These are phyloP conservation scores for Trichosporon ovoides DNA, from an alignment of 1,284 basidiomycete genomes.

Conservation along the genomic window DNA sequence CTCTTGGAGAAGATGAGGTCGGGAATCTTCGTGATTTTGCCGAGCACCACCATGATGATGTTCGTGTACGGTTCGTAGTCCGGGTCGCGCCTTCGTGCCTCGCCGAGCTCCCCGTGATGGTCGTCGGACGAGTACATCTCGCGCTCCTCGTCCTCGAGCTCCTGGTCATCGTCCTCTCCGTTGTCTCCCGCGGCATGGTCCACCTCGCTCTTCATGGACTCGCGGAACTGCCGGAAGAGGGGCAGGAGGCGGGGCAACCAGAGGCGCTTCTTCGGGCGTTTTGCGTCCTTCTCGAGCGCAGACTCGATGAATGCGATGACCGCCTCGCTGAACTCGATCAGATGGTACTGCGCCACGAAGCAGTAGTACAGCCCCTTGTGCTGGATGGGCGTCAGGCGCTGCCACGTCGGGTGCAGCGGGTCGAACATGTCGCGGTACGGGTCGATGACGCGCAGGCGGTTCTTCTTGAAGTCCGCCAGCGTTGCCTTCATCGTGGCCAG, in stretches of 20 bases:
- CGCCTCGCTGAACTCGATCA: slow-evolving; percentile 56
- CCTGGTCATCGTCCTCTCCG: slow-evolving; percentile 5
- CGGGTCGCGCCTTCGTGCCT: slow-evolving; percentile 42
- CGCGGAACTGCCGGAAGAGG: slow-evolving; percentile 26
- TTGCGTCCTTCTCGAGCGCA: slow-evolving; percentile 58
- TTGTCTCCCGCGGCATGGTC: slow-evolving; percentile 4
- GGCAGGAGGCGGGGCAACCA: slow-evolving; percentile 62
- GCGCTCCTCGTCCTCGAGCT: slow-evolving; percentile 5
- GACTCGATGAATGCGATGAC: slow-evolving; percentile 54
- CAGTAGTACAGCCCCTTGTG: slow-evolving; percentile 54
- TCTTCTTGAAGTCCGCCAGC: slow-evolving; percentile 52
- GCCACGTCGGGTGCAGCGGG: slow-evolving; percentile 31
- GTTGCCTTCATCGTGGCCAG: slow-evolving; percentile 8
- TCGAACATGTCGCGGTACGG: slow-evolving; percentile 65
- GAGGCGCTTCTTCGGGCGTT: slow-evolving; percentile 53
- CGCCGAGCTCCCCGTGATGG: slow-evolving; percentile 26
- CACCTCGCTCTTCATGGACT: slow-evolving; percentile 2
- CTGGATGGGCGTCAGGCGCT: slow-evolving; percentile 19
- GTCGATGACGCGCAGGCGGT: slow-evolving; percentile 58
- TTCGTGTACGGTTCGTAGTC: slow-evolving; percentile 45
- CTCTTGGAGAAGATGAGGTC: slow-evolving; percentile 42
- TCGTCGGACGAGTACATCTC: slow-evolving; percentile 26
- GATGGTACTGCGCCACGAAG: slow-evolving; percentile 70
- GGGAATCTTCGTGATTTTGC: slow-evolving; percentile 25
- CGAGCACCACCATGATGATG: slow-evolving; percentile 34